Base-by-base conservation (phyloP, 495 filamentous ascomycete species). In the Aspergillus conjunctus region DNA sequence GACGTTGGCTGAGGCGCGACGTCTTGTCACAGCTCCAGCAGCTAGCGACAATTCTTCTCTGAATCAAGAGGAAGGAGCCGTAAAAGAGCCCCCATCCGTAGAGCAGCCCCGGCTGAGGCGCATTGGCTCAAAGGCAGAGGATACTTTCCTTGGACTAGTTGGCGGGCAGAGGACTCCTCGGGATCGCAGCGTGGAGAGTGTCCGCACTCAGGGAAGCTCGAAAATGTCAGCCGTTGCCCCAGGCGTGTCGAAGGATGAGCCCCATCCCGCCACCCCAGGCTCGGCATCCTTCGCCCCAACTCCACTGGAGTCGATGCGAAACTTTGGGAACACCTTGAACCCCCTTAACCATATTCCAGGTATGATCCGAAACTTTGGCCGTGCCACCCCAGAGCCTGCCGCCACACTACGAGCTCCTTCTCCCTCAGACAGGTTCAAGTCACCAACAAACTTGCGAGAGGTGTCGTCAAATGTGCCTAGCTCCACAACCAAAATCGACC, bases 1-100 rank as follows among this genome's bases (percentile, higher is more conserved):
- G 61, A 98, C 94, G 8, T 77, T 98, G 1, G 94, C 94, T 54
- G 94, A 98, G 63, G 94, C 93, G 21, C 84, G 92, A 45, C 92
- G 88, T 70, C 82, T 98, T 11, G 89, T 98, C 50, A 85, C 86
- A 60, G 84, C 88, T 2, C 86, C 90, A n/a, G 73, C 80, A 17
- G 76, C 77, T 20, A 73, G 79, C 39, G 85, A 86, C 21, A 83
- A 87, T 39, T 80, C 73, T 49, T 75, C 66, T 71, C 76, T 76
- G 4, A 70, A 66, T 3, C 80, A 78, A 65, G 84, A 79, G 6
- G 74, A 75, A 8, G 75, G 73, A 56, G 72, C 78, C 1, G 66
- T 77, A 4, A 66, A 78, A 74, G 68, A 83, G 59, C 61, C 77
- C 61, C 62, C 81, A 37, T 63, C 65, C 22, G 66, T 71, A 39